Conservation (phyloP, 805 yeast species). For the Metschnikowia aberdeeniae region DNA sequence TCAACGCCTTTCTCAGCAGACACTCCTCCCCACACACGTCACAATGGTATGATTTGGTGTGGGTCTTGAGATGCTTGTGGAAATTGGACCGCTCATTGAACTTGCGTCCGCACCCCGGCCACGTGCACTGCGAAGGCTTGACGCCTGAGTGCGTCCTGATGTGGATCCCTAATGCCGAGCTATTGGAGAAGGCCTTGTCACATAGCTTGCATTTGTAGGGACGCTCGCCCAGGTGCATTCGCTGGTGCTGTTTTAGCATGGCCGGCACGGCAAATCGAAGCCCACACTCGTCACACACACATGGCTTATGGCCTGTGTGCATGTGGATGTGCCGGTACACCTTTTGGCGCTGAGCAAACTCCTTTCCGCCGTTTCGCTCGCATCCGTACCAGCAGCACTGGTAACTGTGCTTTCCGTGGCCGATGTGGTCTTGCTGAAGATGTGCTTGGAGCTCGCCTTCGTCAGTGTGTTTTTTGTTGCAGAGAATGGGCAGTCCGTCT, state of each 20-base stretch:
- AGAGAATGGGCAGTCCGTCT: conserved; percentile 35
- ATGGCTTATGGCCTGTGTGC: conserved; percentile 84
- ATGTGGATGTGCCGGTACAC: conserved; percentile 79
- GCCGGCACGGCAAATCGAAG: conserved; percentile 72
- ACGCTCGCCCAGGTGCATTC: conserved; percentile 86
- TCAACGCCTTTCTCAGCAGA: conserved; percentile 38
- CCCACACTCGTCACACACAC: conserved; percentile 64
- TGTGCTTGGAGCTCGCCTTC: conserved; percentile 70
- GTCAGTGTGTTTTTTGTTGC: conserved; percentile 47
- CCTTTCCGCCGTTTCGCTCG: conserved; percentile 50
- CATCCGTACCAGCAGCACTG: conserved; percentile 79
- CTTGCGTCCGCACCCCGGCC: conserved; percentile 76
- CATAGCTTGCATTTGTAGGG: conserved; percentile 76
- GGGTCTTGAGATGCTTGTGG: conserved; percentile 83
- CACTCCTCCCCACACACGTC: conserved; percentile 50
- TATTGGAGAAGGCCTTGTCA: conserved; percentile 74
- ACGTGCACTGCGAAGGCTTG: conserved; percentile 75
- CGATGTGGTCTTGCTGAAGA: conserved; percentile 62
- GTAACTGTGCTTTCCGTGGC: conserved; percentile 67
- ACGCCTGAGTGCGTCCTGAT: conserved; percentile 85
- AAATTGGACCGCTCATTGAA: conserved; percentile 88
- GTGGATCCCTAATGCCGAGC: conserved; percentile 80
- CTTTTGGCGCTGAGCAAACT: conserved; percentile 82
- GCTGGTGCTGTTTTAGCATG: conserved; percentile 73
- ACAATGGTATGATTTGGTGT: conserved; percentile 52